Evolutionary conservation across 805 yeast genomes (phyloP).

Genomic region (Wickerhamiella kurtzmanii): DNA sequence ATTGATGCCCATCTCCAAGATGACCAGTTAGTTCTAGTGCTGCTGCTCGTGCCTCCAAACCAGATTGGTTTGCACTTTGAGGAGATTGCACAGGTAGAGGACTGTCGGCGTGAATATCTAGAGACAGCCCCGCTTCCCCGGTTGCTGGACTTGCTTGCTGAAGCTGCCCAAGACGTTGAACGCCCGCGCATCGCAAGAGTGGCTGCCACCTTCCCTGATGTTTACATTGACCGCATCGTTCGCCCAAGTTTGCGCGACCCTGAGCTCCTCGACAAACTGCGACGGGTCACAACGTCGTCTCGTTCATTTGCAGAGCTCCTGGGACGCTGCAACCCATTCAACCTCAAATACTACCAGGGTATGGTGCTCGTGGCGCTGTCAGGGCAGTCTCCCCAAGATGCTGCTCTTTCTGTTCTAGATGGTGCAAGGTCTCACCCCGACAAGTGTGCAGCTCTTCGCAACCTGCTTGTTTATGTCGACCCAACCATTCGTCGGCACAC

Average conservation of each 20-base stretch:
- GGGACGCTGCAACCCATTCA: slow-evolving; percentile 13
- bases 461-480: neutral
- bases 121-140: neutral
- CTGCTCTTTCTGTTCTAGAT: neutral
- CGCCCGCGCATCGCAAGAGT: slow-evolving; percentile 5
- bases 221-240: slow-evolving; percentile 7
- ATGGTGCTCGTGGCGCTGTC: slow-evolving; percentile 6
- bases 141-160: slow-evolving; percentile 4
- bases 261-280: slow-evolving; percentile 1
- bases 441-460: neutral
- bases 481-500: too few species aligned
- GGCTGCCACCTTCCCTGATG: slow-evolving; percentile 10
- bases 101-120: slow-evolving; percentile 6
- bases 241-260: slow-evolving; percentile 6
- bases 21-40: slow-evolving; percentile 2
- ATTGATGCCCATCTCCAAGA: slow-evolving; percentile 4
- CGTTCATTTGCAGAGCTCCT: slow-evolving; percentile 9
- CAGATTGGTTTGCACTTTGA: slow-evolving; percentile 14
- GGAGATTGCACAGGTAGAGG: slow-evolving; percentile 9
- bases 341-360: slow-evolving; percentile 13
- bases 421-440: neutral
- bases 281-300: slow-evolving; percentile 1
- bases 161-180: slow-evolving; percentile 1
- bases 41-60: slow-evolving; percentile 10
- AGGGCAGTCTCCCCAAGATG: neutral